Percentiles rank a stretch among this genome's conserved stretches.
phyloP scores from a whole-genome alignment of 2,329 filamentous ascomycete species.

The Sphaerulina musiva region DNA sequence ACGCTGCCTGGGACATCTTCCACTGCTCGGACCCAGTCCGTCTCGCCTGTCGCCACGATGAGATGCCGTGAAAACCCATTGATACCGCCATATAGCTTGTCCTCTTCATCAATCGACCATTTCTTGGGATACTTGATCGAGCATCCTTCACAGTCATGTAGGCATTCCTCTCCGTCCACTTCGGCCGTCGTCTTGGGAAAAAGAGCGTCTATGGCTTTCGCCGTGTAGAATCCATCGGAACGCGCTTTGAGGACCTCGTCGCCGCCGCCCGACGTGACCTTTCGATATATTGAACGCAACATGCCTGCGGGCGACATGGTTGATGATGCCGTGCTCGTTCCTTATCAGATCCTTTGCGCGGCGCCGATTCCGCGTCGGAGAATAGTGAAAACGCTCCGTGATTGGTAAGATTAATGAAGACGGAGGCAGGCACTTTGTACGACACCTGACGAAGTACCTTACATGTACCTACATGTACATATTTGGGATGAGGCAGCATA shows the following conservation, averaged over 20 bases:
- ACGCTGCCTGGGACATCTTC: slow-evolving; percentile 68
- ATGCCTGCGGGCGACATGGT: slow-evolving; percentile 11
- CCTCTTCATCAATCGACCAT: slow-evolving; percentile 64
- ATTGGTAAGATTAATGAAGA: no score
- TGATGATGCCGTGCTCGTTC: not conserved
- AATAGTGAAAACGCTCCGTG: no score
- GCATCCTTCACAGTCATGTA: slow-evolving; percentile 79
- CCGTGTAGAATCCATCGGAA: slow-evolving; percentile 42
- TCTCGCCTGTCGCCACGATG: slow-evolving; percentile 89
- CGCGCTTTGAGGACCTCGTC: slow-evolving; percentile 23
- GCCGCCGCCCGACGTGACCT: slow-evolving; percentile 7
- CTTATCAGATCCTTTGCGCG: slow-evolving; percentile 4
- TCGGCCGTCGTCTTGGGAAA: slow-evolving; percentile 70
- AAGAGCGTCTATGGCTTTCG: slow-evolving; percentile 47
- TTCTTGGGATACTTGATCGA: slow-evolving; percentile 70
- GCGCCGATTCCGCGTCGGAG: not conserved
- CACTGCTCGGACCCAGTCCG: slow-evolving; percentile 87
- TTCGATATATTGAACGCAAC: slow-evolving; percentile 13
- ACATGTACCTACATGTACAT: no score
- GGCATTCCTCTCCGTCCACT: slow-evolving; percentile 80
- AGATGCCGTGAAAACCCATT: slow-evolving; percentile 85
- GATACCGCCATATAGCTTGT: slow-evolving; percentile 76
- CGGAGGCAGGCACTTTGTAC: no score
- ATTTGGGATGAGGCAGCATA: no score
- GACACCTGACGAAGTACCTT: no score